Base-by-base conservation (phyloP, 345 rosid genomes). In the Eucalyptus albens region DNA sequence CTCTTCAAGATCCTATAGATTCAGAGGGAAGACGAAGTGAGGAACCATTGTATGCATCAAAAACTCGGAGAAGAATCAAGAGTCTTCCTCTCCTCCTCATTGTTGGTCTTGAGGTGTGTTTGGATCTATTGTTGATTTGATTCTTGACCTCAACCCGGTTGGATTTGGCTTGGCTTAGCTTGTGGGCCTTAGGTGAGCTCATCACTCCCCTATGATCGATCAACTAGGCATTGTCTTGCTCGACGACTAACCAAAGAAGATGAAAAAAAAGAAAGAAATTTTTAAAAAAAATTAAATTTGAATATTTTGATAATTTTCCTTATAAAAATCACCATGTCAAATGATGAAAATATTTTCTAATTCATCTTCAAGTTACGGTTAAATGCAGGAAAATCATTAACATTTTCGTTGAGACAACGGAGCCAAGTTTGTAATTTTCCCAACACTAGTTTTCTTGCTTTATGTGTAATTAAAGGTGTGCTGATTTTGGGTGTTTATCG, bases 211-310 rank as follows among this genome's bases (percentile, higher is more conserved):
- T 53, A 0, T 19, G 26, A 53, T 53, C 0, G 10, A 0, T 53
- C 0, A 1, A 1, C 5, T 0, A 19, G 11, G 59, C 0, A 2
- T 24, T 24, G 13, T 22, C 1, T 0, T 56, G 62, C 27, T 0
- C 0, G 13, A 22, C 0, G 6, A 56, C 6, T 0, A 1, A 22
- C 1, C 0, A 0, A 24, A 0, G 3, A 56, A 56, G 27, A 56
- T 22, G 12, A 22, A 56, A 21, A 4, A 42, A 42, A 1, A 42
- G 7, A 56, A 44, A 53, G 10, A 53, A 19, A n/a, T n/a, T n/a
- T n/a, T 13, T 7, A 51, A 22, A 56, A 21, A 4, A 53, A 50
- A 50, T 15, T 15, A 6, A 51, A 51, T 3, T 55, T 19, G 0
- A 56, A 56, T 56, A 24, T 56, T 56, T 56, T 56, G 62, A 1